Conservation (phyloP, 805 yeast species). For the Starmera amethionina region DNA sequence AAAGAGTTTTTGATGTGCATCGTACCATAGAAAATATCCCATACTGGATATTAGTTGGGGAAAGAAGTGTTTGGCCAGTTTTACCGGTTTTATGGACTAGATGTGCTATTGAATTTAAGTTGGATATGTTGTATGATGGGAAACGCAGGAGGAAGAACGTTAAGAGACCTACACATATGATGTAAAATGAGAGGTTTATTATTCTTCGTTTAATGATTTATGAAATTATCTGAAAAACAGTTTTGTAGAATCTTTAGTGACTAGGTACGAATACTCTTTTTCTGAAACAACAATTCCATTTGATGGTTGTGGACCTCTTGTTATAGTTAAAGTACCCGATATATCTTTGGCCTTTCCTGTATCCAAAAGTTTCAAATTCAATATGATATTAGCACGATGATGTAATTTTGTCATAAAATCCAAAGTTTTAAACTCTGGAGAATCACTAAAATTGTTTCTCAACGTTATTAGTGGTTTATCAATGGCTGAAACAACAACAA, state of each 20-base stretch:
- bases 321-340: constrained; percentile 58
- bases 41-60: constrained; percentile 88
- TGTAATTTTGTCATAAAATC: constrained; percentile 38
- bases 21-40: constrained; percentile 78
- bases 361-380: constrained; percentile 55
- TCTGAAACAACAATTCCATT: constrained; percentile 30
- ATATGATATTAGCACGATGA: constrained; percentile 39
- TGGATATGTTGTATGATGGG: constrained; percentile 57
- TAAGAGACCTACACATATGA: background rate
- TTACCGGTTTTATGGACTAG: constrained; percentile 78
- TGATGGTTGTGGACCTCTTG: constrained; percentile 34
- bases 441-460: constrained; percentile 10
- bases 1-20: constrained; percentile 40
- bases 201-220: background rate
- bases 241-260: constrained; percentile 42
- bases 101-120: constrained; percentile 80
- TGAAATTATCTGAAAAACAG: constrained; percentile 27
- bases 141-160: constrained; percentile 16
- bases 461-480: constrained; percentile 29
- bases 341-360: constrained; percentile 81
- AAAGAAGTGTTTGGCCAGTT: constrained; percentile 87
- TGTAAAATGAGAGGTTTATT: too few species aligned
- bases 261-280: constrained; percentile 52
- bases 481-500: constrained; percentile 30
- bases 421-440: constrained; percentile 31